Evolutionary conservation across 768 basidiomycete genomes (phyloP).

Genomic region (Pholiota conissans): DNA sequence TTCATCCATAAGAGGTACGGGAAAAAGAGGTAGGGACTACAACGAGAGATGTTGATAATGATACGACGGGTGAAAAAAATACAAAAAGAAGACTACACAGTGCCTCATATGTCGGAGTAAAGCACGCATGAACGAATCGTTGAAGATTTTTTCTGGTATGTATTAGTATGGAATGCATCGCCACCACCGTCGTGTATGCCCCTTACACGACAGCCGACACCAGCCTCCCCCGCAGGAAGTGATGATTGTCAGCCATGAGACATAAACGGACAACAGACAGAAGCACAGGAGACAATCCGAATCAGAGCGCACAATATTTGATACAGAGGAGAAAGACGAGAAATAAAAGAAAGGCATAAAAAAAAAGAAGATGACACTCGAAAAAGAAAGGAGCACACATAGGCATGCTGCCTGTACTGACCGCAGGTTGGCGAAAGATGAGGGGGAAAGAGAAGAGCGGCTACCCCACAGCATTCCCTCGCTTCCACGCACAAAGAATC

Average conservation of each 20-base stretch:
- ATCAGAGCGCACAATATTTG: conserved; percentile 6
- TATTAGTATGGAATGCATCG: neutral
- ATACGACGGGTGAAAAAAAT: neutral
- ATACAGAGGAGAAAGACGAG: conserved; percentile 6
- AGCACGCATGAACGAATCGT: neutral
- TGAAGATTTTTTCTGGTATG: neutral
- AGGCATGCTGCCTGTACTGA: neutral
- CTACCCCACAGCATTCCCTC: neutral
- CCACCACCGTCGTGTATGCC: neutral
- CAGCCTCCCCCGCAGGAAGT: neutral
- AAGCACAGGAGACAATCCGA: neutral
- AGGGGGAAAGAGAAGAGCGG: neutral
- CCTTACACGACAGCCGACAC: neutral
- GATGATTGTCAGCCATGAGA: neutral
- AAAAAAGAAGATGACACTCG: neutral
- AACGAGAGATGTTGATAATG: conserved; percentile 2
- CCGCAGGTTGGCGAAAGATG: neutral
- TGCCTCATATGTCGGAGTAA: neutral
- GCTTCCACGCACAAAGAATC: neutral
- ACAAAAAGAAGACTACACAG: neutral
- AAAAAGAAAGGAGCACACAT: neutral
- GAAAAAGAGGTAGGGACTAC: neutral
- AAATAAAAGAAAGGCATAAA: conserved; percentile 6
- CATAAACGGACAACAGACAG: neutral
- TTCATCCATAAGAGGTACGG: neutral